A percentile compares a stretch with the other conserved stretches of the same genome.
phyloP scores from a whole-genome alignment of 768 basidiomycete genomes.

The Boletus pseudo-olivaceus region DNA sequence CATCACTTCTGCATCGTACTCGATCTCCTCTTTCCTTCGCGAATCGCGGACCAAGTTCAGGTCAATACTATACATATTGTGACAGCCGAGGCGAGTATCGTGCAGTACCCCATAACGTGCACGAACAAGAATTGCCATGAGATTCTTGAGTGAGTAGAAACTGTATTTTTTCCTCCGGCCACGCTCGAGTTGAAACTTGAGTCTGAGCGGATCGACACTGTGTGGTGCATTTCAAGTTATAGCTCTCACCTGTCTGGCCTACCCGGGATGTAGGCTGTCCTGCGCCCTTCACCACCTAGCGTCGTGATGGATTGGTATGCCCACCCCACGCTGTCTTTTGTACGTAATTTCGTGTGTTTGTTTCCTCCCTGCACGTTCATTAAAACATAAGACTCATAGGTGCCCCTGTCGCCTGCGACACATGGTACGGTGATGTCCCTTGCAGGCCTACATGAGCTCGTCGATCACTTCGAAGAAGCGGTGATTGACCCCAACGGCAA shows the following conservation, averaged over 20 bases:
- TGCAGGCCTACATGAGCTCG: slow-evolving; percentile 45
- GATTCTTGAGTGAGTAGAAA: not conserved
- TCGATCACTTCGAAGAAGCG: slow-evolving; percentile 49
- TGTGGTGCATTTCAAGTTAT: not conserved
- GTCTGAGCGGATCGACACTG: not conserved
- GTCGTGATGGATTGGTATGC: slow-evolving; percentile 7
- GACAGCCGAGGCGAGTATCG: not conserved
- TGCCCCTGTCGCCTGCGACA: not conserved
- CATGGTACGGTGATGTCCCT: slow-evolving; percentile 27
- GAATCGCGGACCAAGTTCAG: not conserved
- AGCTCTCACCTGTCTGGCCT: not conserved
- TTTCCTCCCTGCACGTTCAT: not conserved
- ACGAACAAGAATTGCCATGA: not conserved
- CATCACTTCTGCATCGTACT: not conserved
- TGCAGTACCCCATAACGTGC: not conserved
- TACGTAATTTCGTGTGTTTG: slow-evolving; percentile 22
- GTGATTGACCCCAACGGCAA: slow-evolving; percentile 30
- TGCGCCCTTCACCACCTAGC: slow-evolving; percentile 9
- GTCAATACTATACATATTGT: not conserved
- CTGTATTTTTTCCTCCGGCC: not conserved
- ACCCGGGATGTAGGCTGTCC: not conserved
- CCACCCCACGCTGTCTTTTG: slow-evolving; percentile 7
- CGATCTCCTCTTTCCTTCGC: not conserved
- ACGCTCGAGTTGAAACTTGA: not conserved
- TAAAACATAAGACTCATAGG: not conserved